Percentiles rank a stretch among this genome's conserved stretches.
Evolutionary conservation across 2,329 filamentous ascomycete species (phyloP).

Genomic region (Cladosporium colombiae): DNA sequence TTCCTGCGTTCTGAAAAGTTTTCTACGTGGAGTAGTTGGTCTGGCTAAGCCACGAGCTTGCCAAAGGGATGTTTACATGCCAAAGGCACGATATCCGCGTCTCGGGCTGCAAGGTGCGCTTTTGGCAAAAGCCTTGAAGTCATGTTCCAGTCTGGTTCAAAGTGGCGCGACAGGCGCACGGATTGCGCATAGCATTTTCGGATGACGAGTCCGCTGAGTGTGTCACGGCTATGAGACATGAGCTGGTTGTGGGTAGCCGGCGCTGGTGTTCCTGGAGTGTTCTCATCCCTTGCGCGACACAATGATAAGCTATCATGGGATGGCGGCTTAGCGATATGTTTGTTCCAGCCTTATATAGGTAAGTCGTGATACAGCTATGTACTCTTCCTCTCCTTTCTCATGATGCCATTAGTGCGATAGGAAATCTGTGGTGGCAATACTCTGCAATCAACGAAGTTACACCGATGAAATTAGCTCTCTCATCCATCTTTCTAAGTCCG

Average conservation of each 20-base stretch:
- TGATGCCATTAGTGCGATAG: not conserved
- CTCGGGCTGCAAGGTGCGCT: slow-evolving; percentile 12
- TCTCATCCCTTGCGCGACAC: slow-evolving; percentile 12
- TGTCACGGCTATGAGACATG: not conserved
- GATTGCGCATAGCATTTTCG: not conserved
- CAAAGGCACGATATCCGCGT: slow-evolving; percentile 14
- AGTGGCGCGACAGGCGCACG: not conserved
- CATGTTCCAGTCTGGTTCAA: slow-evolving; percentile 6
- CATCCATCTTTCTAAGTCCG: not conserved
- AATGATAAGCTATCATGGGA: not conserved
- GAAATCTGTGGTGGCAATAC: not conserved
- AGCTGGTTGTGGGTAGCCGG: not conserved
- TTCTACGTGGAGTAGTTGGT: not conserved
- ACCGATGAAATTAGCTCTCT: not conserved
- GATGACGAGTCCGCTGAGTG: not conserved
- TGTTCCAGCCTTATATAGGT: slow-evolving; percentile 3
- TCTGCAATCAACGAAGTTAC: not conserved
- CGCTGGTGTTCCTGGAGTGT: not conserved
- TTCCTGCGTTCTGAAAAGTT: not conserved
- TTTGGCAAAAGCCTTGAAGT: not conserved
- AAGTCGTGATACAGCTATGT: not conserved
- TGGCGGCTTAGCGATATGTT: not conserved
- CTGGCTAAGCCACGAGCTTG: not conserved
- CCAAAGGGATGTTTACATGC: slow-evolving; percentile 21
- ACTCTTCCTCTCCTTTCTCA: not conserved